A percentile compares a stretch with the other conserved stretches of the same genome.
phyloP scores from a whole-genome alignment of 2,329 filamentous ascomycete genomes.

The Pseudonectria foliicola region DNA sequence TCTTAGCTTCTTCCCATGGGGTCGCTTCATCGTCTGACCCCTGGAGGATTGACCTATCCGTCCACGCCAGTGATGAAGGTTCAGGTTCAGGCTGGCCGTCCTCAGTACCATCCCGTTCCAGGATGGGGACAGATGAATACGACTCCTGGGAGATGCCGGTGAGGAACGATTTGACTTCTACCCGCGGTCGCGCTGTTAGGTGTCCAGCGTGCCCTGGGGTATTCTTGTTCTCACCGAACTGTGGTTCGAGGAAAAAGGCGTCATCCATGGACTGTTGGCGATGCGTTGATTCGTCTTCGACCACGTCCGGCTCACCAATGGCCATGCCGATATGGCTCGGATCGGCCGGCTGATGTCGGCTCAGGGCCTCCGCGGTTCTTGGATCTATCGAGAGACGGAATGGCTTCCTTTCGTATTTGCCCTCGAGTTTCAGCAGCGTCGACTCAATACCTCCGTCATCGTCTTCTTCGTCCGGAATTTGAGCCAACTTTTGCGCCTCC shows the following conservation, averaged over 20 bases:
- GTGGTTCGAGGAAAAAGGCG: slow-evolving; percentile 23
- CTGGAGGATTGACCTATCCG: slow-evolving; percentile 46
- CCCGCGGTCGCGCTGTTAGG: slow-evolving; percentile 18
- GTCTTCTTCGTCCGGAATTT: slow-evolving; percentile 78
- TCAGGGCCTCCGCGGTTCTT: slow-evolving; percentile 6
- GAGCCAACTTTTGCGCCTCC: slow-evolving; percentile 78
- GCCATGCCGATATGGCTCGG: slow-evolving; percentile 16
- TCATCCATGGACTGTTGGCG: slow-evolving; percentile 41
- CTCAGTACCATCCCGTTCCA: slow-evolving; percentile 59
- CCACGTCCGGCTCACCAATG: slow-evolving; percentile 19
- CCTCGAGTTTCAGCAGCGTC: slow-evolving; percentile 86
- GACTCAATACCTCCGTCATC: slow-evolving; percentile 85
- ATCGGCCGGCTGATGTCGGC: slow-evolving; percentile 4
- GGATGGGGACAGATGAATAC: slow-evolving; percentile 68
- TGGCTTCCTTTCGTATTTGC: slow-evolving; percentile 60
- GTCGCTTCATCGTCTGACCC: slow-evolving; percentile 36
- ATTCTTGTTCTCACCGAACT: slow-evolving; percentile 9
- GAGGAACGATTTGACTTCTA: slow-evolving; percentile 40
- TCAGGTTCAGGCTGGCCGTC: slow-evolving; percentile 38
- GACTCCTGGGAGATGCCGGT: slow-evolving; percentile 63
- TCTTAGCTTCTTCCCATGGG: slow-evolving; percentile 14
- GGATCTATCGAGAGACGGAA: slow-evolving; percentile 32
- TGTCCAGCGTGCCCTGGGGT: slow-evolving; percentile 13
- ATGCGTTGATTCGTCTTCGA: slow-evolving; percentile 34
- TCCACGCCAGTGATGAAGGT: slow-evolving; percentile 41